Evolutionary conservation across 73 alveolate genomes (phyloP), one percentile per base, ranked within the genome.

Genomic region (Tetrahymena thermophila): DNA sequence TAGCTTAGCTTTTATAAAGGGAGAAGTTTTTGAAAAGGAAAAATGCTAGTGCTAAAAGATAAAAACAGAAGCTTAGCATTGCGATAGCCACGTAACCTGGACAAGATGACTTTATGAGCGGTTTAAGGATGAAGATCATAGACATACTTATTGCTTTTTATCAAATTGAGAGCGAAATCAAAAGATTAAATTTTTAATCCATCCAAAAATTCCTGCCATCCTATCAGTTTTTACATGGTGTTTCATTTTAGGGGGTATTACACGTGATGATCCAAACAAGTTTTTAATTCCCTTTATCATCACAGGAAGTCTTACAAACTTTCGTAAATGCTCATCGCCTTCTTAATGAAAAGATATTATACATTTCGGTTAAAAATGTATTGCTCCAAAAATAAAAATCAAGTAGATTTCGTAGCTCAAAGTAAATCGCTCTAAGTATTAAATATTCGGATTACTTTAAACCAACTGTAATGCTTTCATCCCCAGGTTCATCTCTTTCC

Each of bases 401-500:
- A 71, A 71, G 37, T 71, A 28, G 89, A 71, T 28, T n/a, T 71
- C 89, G 89, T 71, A 71, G 89, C 89, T 71, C 89, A 31, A 71
- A 71, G 37, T 71, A 71, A 71, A n/a, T 71, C 37, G 89, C 89
- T 71, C 89, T 71, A 71, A 71, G 89, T 71, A 71, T 71, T 71
- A 71, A 71, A 71, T 71, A 28, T 71, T 71, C 89, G 89, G 89
- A 71, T 71, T 71, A 28, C n/a, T 31, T 71, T 28, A 71, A 71
- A 31, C 37, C 40, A 23, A n/a, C 11, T 50, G 83, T 50, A n/a
- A 71, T 71, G 89, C 89, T 71, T 71, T 71, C 89, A 31, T 71
- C 89, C 89, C 89, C 89, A 71, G 89, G 89, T 71, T 71, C 89
- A 71, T 71, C 89, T 71, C 17, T 71, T 28, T 71, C 89, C 89